Evolutionary conservation across 495 filamentous ascomycete genomes (phyloP).

Genomic region (Clavariopsis aquatica): DNA sequence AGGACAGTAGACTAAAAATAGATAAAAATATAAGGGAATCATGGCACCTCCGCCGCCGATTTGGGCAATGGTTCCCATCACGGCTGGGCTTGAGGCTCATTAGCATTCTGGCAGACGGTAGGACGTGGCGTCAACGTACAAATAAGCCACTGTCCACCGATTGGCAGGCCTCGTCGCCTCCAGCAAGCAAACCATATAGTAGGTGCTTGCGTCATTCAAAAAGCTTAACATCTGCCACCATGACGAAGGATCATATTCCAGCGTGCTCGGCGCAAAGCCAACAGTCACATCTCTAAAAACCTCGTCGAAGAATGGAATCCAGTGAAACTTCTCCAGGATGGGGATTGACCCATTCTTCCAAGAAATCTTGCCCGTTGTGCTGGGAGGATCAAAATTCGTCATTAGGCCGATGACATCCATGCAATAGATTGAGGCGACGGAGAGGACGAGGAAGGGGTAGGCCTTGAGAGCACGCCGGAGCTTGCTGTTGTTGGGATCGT

Average conservation of each 20-base stretch:
- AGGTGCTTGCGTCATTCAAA: not conserved
- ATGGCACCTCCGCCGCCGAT: slow-evolving; percentile 3
- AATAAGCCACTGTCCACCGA: not conserved
- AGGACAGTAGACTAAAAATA: not conserved
- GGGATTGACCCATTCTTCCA: slow-evolving; percentile 1
- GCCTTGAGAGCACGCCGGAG: not conserved
- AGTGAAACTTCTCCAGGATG: slow-evolving; percentile 12
- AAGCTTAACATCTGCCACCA: slow-evolving; percentile 12
- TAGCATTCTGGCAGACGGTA: not conserved
- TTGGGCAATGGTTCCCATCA: slow-evolving; percentile 4
- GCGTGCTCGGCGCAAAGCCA: slow-evolving; percentile 8
- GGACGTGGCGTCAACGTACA: not conserved
- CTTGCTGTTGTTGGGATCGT: slow-evolving; percentile 4
- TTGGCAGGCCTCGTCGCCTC: not conserved
- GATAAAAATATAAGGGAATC: not conserved
- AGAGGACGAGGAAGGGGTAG: not conserved
- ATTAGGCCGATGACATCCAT: slow-evolving; percentile 14
- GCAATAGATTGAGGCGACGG: not conserved
- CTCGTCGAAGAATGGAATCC: not conserved
- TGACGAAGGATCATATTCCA: slow-evolving; percentile 8
- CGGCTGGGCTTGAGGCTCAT: not conserved
- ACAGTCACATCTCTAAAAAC: slow-evolving; percentile 15
- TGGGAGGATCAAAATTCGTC: not conserved
- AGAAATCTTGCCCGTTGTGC: not conserved
- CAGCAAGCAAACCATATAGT: slow-evolving; percentile 1